A percentile compares a stretch with the other conserved stretches of the same genome.
Conservation (phyloP, 2,329 filamentous ascomycete genomes). For the Dactylellina sp. region DNA sequence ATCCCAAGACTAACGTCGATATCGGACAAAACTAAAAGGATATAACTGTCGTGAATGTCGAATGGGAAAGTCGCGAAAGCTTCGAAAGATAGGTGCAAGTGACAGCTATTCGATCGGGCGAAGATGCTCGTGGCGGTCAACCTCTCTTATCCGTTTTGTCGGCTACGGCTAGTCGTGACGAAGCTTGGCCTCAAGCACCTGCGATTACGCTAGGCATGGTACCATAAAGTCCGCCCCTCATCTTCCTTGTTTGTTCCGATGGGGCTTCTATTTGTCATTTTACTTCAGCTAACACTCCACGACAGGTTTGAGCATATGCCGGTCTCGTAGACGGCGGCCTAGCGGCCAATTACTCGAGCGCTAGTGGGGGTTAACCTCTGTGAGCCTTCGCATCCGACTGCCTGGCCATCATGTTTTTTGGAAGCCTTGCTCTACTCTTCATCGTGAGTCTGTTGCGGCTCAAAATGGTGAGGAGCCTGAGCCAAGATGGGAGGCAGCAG, state of each 20-base stretch:
- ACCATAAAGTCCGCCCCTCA: slow-evolving; percentile 15
- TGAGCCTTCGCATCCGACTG: slow-evolving; percentile 33
- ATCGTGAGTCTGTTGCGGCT: slow-evolving; percentile 22
- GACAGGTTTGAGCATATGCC: slow-evolving; percentile 9
- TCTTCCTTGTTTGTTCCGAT: slow-evolving; percentile 42
- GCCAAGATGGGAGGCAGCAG: slow-evolving; percentile 15
- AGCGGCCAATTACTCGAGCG: slow-evolving; percentile 25
- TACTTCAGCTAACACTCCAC: slow-evolving; percentile 27
- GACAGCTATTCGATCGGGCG: not conserved
- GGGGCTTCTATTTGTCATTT: slow-evolving; percentile 42
- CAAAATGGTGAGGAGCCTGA: slow-evolving; percentile 16
- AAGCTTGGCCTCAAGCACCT: slow-evolving; percentile 39
- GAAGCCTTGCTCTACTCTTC: slow-evolving; percentile 29
- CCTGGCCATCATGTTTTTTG: slow-evolving; percentile 33
- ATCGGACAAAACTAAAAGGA: too few species aligned
- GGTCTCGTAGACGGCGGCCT: slow-evolving; percentile 26
- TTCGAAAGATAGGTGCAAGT: not conserved
- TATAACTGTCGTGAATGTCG: too few species aligned
- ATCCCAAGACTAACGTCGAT: too few species aligned
- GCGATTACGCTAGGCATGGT: slow-evolving; percentile 47
- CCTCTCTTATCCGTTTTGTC: slow-evolving; percentile 43
- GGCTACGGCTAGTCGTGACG: slow-evolving; percentile 7
- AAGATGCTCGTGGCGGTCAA: too few species aligned
- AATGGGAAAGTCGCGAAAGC: slow-evolving; percentile 1
- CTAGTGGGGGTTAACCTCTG: slow-evolving; percentile 16